Evolutionary conservation across 495 filamentous ascomycete species (phyloP), one percentile per base, ranked within the genome.

Genomic region (Oleoguttula mirabilis): DNA sequence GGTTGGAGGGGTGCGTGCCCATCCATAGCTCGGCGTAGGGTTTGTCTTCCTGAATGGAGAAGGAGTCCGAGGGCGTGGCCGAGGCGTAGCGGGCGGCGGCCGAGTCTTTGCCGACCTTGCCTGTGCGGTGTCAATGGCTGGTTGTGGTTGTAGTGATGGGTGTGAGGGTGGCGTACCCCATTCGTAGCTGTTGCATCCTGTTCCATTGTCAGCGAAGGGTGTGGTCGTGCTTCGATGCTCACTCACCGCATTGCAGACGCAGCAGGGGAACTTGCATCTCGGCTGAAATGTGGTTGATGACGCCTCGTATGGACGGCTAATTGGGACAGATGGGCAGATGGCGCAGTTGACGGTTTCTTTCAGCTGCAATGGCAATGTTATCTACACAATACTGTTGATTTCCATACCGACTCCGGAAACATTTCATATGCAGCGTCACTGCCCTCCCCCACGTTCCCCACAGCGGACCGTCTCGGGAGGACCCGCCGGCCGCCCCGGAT

Each of bases 1-100:
- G 90, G 45, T 93, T 80, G 30, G 85, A 92, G 19, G 88, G 90
- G 56, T 98, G 90, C 2, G 90, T 96, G 52, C 90, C 90, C 90
- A 98, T 96, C 90, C 90, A 98, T 55, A 98, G 66, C 85, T 66
- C 63, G 31, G 65, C 61, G 41, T 66, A 66, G 21, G 63, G 61
- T 38, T 66, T 63, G 25, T 62, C 59, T 12, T 55, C 48, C 28
- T 61, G 51, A 23, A 64, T 56, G 17, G 43, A 51, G 46, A 66
- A 59, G 42, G 55, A 51, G 23, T 52, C 35, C 3, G 44, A 35
- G 42, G 55, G 52, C 33, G 59, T 60, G 17, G 58, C 59, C 6
- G 48, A 35, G 21, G 48, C 42, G 32, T 38, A 60, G 20, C 46
- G 43, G 36, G 64, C 57, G 60, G 85, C 87, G 64, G 94, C 88